Conservation (phyloP, 345 rosid species). For the Citrus inodora region DNA sequence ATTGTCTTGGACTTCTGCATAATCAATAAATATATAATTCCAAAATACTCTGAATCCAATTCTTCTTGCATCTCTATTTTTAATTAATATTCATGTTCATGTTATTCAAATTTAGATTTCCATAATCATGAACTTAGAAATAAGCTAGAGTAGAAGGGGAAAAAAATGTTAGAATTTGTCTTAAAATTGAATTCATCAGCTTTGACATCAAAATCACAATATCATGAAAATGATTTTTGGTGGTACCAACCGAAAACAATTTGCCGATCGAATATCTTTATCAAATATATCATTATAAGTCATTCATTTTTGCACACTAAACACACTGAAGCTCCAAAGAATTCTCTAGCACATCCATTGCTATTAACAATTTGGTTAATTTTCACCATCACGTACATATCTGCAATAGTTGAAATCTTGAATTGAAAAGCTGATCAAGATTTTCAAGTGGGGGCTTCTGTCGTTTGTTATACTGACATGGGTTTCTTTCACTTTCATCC, state of each 20-base stretch:
- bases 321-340: neutral
- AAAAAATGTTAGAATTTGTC: too few relatives aligned
- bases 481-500: constrained; percentile 10
- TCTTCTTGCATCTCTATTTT: neutral
- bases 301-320: neutral
- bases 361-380: neutral
- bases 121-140: neutral
- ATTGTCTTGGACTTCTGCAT: too few relatives aligned
- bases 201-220: neutral
- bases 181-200: neutral
- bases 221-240: neutral
- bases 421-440: constrained; percentile 5
- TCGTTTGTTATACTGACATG: constrained; percentile 10
- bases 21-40: too few relatives aligned
- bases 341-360: neutral
- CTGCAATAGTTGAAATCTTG: neutral
- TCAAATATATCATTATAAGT: neutral
- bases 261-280: neutral
- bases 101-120: neutral
- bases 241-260: too few relatives aligned
- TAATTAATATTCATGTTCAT: too few relatives aligned
- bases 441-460: constrained; percentile 11
- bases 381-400: neutral
- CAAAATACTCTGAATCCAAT: too few relatives aligned
- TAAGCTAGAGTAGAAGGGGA: too few relatives aligned